These are phyloP conservation scores for Megacollybia platyphylla DNA, from an alignment of 1,284 basidiomycete genomes.

Conservation along the genomic window DNA sequence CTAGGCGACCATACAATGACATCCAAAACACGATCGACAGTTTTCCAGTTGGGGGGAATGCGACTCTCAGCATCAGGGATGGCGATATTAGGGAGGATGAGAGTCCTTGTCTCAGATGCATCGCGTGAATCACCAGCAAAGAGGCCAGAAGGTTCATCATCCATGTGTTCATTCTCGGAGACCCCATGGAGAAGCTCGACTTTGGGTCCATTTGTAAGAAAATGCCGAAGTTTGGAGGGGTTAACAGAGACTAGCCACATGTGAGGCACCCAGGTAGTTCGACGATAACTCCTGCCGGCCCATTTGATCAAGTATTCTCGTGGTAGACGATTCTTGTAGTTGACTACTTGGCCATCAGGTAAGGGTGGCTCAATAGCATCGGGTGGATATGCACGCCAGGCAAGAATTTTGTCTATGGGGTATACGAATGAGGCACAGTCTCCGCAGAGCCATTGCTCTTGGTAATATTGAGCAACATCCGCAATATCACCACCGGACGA, in stretches of 20 bases:
- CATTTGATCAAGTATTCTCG: slow-evolving; percentile 90
- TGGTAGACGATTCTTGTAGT: slow-evolving; percentile 52
- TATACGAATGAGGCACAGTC: slow-evolving; percentile 71
- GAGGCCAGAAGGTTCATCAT: slow-evolving; percentile 17
- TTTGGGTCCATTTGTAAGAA: slow-evolving; percentile 57
- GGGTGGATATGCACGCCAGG: slow-evolving; percentile 75
- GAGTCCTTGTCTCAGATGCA: slow-evolving; percentile 10
- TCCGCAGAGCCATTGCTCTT: slow-evolving; percentile 65
- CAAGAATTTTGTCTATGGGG: slow-evolving; percentile 76
- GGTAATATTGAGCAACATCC: slow-evolving; percentile 53
- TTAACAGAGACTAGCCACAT: slow-evolving; percentile 70
- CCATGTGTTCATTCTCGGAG: slow-evolving; percentile 17
- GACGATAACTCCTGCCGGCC: slow-evolving; percentile 62
- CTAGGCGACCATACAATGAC: slow-evolving; percentile 45
- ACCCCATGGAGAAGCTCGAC: slow-evolving; percentile 50
- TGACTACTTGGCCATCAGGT: slow-evolving; percentile 26
- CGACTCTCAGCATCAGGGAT: slow-evolving; percentile 50
- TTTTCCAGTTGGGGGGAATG: slow-evolving; percentile 68
- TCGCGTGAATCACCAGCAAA: slow-evolving; percentile 12
- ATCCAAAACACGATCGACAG: slow-evolving; percentile 72
- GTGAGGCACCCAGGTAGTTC: slow-evolving; percentile 81
- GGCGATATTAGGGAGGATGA: slow-evolving; percentile 15
- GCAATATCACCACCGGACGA: slow-evolving; percentile 22
- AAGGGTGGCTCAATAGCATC: slow-evolving; percentile 39
- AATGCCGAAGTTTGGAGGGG: slow-evolving; percentile 57